Base-by-base conservation (phyloP, 2,329 filamentous ascomycete species). In the Apiospora phragmitis region DNA sequence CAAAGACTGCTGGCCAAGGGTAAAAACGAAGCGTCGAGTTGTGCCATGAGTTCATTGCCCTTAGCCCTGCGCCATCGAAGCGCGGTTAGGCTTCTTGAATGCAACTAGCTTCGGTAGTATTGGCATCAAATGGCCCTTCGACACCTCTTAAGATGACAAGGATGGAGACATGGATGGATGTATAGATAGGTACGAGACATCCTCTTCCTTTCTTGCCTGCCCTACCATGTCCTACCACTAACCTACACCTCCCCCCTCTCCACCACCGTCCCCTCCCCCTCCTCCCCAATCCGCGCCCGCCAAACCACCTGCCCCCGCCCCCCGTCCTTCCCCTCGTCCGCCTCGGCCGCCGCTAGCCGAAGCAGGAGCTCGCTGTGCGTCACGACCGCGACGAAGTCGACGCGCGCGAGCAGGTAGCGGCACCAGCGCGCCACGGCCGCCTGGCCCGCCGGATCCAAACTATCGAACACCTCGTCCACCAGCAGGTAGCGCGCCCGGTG, bases 401-500 rank as follows among this genome's bases (percentile, higher is more conserved):
- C 67, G 42, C 72, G 73, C 26, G 72, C 70, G 29, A 71, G 69
- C 70, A 72, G 71, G 72, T 72, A 74, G 35, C 59, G 71, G 70
- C 73, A 75, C 73, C 72, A 74, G 29, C 73, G 73, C 1, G 77
- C 73, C 4, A 80, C 76, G 4, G 74, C 74, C n/a, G 72, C 73
- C 71, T 78, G 79, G 9, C 79, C 79, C 0, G 74, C 74, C 18
- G 62, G 70, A 62, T 81, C 79, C 6, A 81, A 73, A 49, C 75
- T 76, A 70, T 81, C 79, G 71, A 80, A 79, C 2, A 75, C 79
- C 74, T 81, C 79, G 68, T 81, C 79, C 8, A 81, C 74, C 18
- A 81, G 76, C 70, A 81, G 72, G 68, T 80, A 80, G 24, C 77
- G 73, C 8, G 79, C 77, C 38, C 78, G 75, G 70, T 80, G 77